Evolutionary conservation across 805 yeast species (phyloP).

Genomic region (Candida taoyuanica): DNA sequence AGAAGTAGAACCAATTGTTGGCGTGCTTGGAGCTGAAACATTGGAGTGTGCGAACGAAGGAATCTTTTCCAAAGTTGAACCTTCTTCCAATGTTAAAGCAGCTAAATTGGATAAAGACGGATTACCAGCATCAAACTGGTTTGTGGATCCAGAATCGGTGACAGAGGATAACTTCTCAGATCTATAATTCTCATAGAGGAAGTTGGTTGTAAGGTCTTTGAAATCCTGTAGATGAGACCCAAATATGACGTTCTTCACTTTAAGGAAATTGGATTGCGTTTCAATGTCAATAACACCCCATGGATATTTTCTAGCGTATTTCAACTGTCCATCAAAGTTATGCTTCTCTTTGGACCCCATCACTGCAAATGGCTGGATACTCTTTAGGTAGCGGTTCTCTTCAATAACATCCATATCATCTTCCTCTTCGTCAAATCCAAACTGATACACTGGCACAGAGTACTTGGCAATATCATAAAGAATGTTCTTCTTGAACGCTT

Average conservation of each 20-base stretch:
- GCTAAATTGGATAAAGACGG: constrained; percentile 66
- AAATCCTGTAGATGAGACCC: constrained; percentile 83
- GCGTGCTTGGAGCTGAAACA: constrained; percentile 12
- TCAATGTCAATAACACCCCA: constrained; percentile 65
- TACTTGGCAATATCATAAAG: constrained; percentile 58
- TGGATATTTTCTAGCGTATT: constrained; percentile 65
- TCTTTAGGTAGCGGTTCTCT: constrained; percentile 58
- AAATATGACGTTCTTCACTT: constrained; percentile 63
- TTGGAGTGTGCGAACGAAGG: background rate
- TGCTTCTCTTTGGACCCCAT: constrained; percentile 58
- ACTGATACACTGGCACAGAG: constrained; percentile 72
- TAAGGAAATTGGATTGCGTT: constrained; percentile 46
- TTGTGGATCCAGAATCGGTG: constrained; percentile 27
- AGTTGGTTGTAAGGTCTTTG: constrained; percentile 74
- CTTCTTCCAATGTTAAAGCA: constrained; percentile 31
- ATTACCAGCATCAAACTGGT: constrained; percentile 28
- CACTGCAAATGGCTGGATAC: constrained; percentile 72
- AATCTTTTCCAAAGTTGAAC: constrained; percentile 2
- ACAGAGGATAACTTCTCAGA: constrained; percentile 68
- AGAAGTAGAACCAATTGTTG: constrained; percentile 10
- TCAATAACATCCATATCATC: constrained; percentile 66
- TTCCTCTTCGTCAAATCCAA: constrained; percentile 65
- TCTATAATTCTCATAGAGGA: constrained; percentile 73
- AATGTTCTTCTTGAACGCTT: constrained; percentile 54
- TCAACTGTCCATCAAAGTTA: constrained; percentile 44